phyloP scores from a whole-genome alignment of 805 yeast species.

The Candida pseudoglaebosa region DNA sequence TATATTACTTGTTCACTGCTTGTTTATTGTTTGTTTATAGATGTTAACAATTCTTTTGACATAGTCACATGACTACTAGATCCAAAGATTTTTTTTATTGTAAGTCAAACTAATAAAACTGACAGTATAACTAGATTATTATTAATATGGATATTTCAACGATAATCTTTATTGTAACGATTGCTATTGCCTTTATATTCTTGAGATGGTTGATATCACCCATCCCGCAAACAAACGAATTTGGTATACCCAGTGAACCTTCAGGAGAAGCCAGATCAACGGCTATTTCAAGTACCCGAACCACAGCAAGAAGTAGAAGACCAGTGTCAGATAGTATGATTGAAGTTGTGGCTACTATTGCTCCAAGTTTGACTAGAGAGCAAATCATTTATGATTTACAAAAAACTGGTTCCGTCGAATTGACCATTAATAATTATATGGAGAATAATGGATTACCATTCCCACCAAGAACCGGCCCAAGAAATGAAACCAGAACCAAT shows the following conservation, averaged over 20 bases:
- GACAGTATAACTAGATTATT: not conserved
- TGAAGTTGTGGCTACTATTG: conserved; percentile 78
- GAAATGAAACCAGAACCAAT: conserved; percentile 12
- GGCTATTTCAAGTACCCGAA: not conserved
- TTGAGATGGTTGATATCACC: conserved; percentile 65
- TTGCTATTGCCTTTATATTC: conserved; percentile 53
- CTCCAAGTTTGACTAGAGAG: conserved; percentile 63
- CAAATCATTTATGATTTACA: conserved; percentile 74
- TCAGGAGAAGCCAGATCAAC: not conserved
- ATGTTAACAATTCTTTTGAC: too few species aligned
- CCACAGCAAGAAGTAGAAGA: conserved; percentile 27
- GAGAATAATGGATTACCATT: conserved; percentile 56
- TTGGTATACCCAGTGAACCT: conserved; percentile 5
- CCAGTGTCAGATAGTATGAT: conserved; percentile 69
- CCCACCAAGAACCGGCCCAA: conserved; percentile 39
- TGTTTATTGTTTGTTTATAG: too few species aligned
- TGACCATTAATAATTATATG: conserved; percentile 70
- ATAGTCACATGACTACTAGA: not conserved
- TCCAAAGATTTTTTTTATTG: not conserved
- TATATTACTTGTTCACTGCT: too few species aligned
- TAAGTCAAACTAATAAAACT: not conserved
- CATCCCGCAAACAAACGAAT: conserved; percentile 39
- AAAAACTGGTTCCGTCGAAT: conserved; percentile 75
- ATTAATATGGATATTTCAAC: conserved; percentile 53
- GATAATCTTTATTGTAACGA: conserved; percentile 43